Evolutionary conservation across 306 rosid genomes (phyloP).

Genomic region (Argentina anserina): DNA sequence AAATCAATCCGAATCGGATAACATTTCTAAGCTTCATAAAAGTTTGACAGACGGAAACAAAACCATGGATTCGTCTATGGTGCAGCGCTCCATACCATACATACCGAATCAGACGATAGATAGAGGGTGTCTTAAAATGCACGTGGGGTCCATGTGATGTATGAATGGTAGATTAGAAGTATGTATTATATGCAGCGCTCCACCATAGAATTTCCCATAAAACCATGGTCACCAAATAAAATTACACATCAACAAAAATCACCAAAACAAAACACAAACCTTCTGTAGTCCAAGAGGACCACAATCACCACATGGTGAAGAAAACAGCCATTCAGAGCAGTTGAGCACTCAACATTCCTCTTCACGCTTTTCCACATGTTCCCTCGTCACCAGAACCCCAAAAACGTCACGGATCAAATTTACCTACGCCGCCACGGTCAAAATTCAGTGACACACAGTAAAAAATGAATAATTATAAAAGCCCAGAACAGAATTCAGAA

Average conservation of each 20-base stretch:
- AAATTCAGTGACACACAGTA: neutral
- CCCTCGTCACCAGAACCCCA: neutral
- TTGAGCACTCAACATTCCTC: neutral
- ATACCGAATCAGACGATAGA: too few relatives aligned
- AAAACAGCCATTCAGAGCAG: neutral
- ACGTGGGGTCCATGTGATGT: too few relatives aligned
- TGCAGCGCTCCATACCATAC: too few relatives aligned
- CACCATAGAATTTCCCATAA: too few relatives aligned
- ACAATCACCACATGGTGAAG: neutral
- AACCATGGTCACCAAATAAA: neutral
- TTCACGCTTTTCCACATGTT: neutral
- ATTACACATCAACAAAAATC: neutral
- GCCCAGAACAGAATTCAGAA: neutral
- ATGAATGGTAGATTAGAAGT: too few relatives aligned
- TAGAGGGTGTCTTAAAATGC: too few relatives aligned
- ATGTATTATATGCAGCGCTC: too few relatives aligned
- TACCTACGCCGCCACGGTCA: conserved; percentile 12
- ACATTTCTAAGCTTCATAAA: neutral
- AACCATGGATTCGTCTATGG: too few relatives aligned
- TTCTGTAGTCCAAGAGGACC: neutral
- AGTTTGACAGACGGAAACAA: neutral
- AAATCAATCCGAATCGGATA: neutral
- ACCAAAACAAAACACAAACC: neutral
- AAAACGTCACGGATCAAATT: neutral
- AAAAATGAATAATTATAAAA: neutral